These are phyloP conservation scores for Colletotrichum tropicicola DNA, from an alignment of 2,329 filamentous ascomycete genomes.

Conservation along the genomic window DNA sequence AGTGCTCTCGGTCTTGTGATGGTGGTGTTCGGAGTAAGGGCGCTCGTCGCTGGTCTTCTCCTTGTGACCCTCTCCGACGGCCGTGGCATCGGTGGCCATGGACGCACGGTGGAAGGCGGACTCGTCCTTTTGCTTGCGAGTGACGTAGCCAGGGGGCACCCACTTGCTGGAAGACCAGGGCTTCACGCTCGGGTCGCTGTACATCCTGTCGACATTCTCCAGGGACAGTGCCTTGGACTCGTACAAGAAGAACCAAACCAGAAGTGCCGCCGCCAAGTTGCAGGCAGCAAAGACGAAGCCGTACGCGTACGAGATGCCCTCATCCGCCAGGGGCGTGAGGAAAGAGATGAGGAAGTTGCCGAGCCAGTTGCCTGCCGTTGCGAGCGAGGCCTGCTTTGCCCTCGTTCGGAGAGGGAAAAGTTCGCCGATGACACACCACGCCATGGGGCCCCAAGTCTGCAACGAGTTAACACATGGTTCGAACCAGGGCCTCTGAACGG, in stretches of 20 bases:
- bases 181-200: conserved; percentile 65
- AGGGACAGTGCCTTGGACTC: conserved; percentile 72
- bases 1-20: not conserved
- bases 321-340: conserved; percentile 73
- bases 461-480: not conserved
- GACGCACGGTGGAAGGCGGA: conserved; percentile 10
- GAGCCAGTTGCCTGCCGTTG: conserved; percentile 64
- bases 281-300: conserved; percentile 74
- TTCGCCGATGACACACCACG: conserved; percentile 75
- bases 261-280: conserved; percentile 63
- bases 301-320: conserved; percentile 68
- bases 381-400: conserved; percentile 62
- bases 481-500: no score
- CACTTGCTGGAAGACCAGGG: conserved; percentile 68
- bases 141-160: conserved; percentile 55
- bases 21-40: conserved; percentile 17
- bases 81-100: not conserved
- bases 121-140: conserved; percentile 46
- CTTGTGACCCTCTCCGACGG: conserved; percentile 1
- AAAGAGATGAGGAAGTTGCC: conserved; percentile 75
- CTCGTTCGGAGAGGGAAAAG: conserved; percentile 68
- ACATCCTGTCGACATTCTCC: conserved; percentile 79
- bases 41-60: conserved; percentile 19
- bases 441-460: conserved; percentile 73
- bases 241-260: conserved; percentile 76